These are phyloP conservation scores for Thuja plicata DNA, from an alignment of 83 land plant species.

Conservation along the genomic window DNA sequence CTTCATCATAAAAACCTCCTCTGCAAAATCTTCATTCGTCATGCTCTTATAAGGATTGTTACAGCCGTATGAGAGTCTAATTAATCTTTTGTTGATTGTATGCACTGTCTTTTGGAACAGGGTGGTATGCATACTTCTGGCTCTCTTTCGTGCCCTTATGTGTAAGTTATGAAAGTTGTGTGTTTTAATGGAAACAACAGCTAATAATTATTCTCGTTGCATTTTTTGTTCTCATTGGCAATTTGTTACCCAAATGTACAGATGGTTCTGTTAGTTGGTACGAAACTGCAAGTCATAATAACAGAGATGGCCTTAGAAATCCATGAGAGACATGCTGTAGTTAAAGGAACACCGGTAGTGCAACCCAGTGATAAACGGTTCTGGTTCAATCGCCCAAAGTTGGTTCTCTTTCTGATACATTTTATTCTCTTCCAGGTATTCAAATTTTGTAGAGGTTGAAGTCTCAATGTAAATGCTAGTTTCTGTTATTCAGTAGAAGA, in stretches of 20 bases:
- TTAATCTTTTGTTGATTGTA: neutral
- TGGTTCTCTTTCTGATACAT: conserved; percentile 54
- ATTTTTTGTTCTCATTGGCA: neutral
- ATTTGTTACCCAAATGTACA: neutral
- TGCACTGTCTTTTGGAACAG: conserved; percentile 23
- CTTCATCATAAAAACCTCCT: neutral
- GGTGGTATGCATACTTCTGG: conserved; percentile 31
- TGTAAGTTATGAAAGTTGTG: conserved; percentile 32
- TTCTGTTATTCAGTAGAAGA: neutral
- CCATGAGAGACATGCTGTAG: conserved; percentile 40
- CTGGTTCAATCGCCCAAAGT: too few relatives aligned
- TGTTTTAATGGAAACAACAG: neutral
- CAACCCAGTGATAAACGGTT: too few relatives aligned
- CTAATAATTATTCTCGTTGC: neutral
- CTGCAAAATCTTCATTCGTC: neutral
- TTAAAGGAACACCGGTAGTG: conserved; percentile 8
- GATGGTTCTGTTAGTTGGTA: conserved; percentile 64
- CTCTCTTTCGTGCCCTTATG: conserved; percentile 32
- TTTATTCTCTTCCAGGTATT: conserved; percentile 64
- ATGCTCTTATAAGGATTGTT: neutral
- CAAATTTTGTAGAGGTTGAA: neutral
- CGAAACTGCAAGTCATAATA: conserved; percentile 64
- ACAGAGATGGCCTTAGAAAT: conserved; percentile 52
- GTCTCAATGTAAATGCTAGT: neutral
- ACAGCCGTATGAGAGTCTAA: neutral